Evolutionary conservation across 805 yeast genomes (phyloP).

Genomic region (Priceomyces haplophilus): DNA sequence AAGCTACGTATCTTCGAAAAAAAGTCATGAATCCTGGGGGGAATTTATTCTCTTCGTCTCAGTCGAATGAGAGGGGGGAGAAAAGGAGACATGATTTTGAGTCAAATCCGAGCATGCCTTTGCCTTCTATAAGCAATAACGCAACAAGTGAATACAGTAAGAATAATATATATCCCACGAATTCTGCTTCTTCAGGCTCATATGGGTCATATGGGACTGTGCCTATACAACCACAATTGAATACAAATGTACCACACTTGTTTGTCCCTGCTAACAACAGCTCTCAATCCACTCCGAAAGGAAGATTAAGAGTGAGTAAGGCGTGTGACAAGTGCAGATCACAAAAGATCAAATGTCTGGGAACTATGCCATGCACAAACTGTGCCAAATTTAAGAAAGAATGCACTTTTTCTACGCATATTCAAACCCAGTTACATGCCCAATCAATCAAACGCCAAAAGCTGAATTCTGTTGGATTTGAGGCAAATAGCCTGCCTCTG

Average conservation of each 20-base stretch:
- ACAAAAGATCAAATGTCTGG: conserved; percentile 58
- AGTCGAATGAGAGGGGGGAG: conserved; percentile 2
- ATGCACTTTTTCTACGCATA: conserved; percentile 25
- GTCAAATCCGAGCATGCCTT: background rate
- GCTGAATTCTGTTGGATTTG: conserved; percentile 8
- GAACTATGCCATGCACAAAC: conserved; percentile 47
- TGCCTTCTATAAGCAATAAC: background rate
- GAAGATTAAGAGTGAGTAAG: conserved; percentile 42
- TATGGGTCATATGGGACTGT: conserved; percentile 1
- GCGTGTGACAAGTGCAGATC: conserved; percentile 58
- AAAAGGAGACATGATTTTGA: background rate
- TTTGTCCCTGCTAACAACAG: background rate
- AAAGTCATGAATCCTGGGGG: background rate
- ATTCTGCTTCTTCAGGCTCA: background rate
- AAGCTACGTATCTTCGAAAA: too few relatives aligned
- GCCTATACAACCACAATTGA: background rate
- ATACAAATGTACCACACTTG: background rate
- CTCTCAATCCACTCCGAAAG: conserved; percentile 6
- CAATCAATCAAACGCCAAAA: conserved; percentile 12
- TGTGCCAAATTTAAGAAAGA: conserved; percentile 39
- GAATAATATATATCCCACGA: background rate
- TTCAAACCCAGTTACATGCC: conserved; percentile 3
- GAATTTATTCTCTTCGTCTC: conserved; percentile 1
- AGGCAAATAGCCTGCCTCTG: conserved; percentile 20
- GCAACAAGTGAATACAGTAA: background rate